Evolutionary conservation across 306 rosid species (phyloP), one percentile per base, ranked within the genome.

Genomic region (Quercus berberidifolia): DNA sequence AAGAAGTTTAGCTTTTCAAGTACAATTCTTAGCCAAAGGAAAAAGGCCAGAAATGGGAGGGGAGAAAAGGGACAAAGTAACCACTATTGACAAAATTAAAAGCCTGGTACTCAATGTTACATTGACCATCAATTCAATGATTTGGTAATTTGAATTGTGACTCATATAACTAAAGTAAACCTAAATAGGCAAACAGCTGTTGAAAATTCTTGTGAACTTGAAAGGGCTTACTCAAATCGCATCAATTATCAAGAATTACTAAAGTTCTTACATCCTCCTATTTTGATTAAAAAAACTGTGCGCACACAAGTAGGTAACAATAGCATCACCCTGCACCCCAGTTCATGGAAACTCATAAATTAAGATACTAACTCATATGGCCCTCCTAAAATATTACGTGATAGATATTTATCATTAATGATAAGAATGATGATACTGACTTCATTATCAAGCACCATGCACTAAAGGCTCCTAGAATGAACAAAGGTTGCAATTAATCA

Each of bases 321-420:
- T 75, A 81, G 51, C 19, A 73, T 38, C 69, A 71, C 23, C 52
- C 75, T 52, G 73, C 26, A 51, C 74, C 55, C 19, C 14, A 6
- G 60, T 71, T 59, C 63, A 75, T 10, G 31, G 51, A 71, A 54
- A 14, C 17, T 64, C 70, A 64, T 9, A 64, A 64, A 73, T 71
- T 74, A 72, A 38, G 56, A 49, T 43, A 74, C 23, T 21, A 69
- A 73, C 46, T 76, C 49, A 59, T 2, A 23, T 59, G 15, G 4
- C 15, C 25, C 4, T 20, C 15, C 54, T 49, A 49, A 49, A 49
- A 49, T 49, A 49, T 49, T 8, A 38, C 3, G 1, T 38, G 3
- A 38, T 21, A 9, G 64, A 10, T n/a, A 20, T 20, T 25, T 26
- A 59, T 23, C 65, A 59, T 59, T 5, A 59, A 23, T 20, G 65